Base-by-base conservation (phyloP, 2,329 filamentous ascomycete genomes). In the Plectosphaerella sp. region DNA sequence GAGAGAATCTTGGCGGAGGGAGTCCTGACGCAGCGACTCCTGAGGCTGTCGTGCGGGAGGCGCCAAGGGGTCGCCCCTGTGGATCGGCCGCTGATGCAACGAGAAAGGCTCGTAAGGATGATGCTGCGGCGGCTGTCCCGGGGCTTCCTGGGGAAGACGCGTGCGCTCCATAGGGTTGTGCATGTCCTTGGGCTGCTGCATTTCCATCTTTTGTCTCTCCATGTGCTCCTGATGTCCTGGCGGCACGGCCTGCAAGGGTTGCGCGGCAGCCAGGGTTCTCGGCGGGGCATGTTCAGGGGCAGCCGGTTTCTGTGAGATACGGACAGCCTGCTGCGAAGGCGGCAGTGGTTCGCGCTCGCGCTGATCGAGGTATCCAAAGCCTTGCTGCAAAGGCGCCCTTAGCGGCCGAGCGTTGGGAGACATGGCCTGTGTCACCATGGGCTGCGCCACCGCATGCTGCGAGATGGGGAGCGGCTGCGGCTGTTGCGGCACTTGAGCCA, bases 61-160 rank as follows among this genome's bases (percentile, higher is more conserved):
- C 2, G 74, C 63, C 20, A 72, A 57, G 14, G 67, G 69, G 50
- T 80, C 77, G 35, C 60, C 59, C 48, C 76, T 68, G 24, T 74
- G 50, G 22, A 47, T 72, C 41, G 67, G 62, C 47, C 70, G 65
- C 41, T 69, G 69, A 16, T 69, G 70, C 49, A 72, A 67, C 16
- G 67, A 63, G 51, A 72, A 79, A 0, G 69, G 65, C 39, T 81
- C 77, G 53, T 73, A 76, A 37, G 72, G 75, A 52, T 69, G 70
- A 36, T 67, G 68, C 12, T 67, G 68, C 12, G 62, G 56, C 15
- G 22, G 37, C 14, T 37, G 35, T 16, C 33, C 47, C 14, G 48
- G 39, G 28, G 28, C 28, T 24, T 81, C 80, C 47, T 37, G 8
- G 16, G 48, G 48, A 16, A 80, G 41, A 5, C 55, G 55, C n/a